Evolutionary conservation across 2,329 filamentous ascomycete genomes (phyloP), one percentile per base, ranked within the genome.

Genomic region (Penicillium sp.): DNA sequence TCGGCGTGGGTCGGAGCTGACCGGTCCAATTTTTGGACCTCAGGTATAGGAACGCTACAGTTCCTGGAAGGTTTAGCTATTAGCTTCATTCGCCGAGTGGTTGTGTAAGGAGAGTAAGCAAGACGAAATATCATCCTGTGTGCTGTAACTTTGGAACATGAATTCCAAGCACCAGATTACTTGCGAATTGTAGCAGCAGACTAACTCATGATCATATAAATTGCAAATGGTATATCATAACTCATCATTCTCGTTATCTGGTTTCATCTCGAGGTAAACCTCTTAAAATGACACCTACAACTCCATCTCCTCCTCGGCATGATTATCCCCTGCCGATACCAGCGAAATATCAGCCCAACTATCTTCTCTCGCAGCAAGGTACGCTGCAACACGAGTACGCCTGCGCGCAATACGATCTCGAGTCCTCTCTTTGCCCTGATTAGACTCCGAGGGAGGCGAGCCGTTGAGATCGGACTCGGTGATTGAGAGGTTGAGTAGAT

Each of bases 331-430:
- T 6, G 71, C 68, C 24, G 76, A 79, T 28, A 77, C 65, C 26
- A 80, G 62, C 4, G 74, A 64, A n/a, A 73, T 57, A 21, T 69
- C 63, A 43, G 66, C 64, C 74, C 76, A 78, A 10, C 70, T 76
- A 9, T 71, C 70, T 57, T 70, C 72, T 9, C 64, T 68, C 16
- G 70, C 76, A 24, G 74, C 74, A 16, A 69, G 60, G 47, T 74
- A 81, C 23, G 70, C 75, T 48, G 62, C 68, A 23, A 58, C 60
- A 2, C 70, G 66, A 13, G 54, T 48, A 31, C 52, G 61, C 23
- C 48, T 39, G 28, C 60, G 50, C n/a, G 65, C 65, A 31, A 15
- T 52, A 50, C 7, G 57, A 54, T 53, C 45, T 13, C 13, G 4
- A 12, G 16, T 39, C 2, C 36, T 21, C 9, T 39, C 36, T 13